phyloP scores from a whole-genome alignment of 2,329 filamentous ascomycete genomes.

The Neurospora sp. region DNA sequence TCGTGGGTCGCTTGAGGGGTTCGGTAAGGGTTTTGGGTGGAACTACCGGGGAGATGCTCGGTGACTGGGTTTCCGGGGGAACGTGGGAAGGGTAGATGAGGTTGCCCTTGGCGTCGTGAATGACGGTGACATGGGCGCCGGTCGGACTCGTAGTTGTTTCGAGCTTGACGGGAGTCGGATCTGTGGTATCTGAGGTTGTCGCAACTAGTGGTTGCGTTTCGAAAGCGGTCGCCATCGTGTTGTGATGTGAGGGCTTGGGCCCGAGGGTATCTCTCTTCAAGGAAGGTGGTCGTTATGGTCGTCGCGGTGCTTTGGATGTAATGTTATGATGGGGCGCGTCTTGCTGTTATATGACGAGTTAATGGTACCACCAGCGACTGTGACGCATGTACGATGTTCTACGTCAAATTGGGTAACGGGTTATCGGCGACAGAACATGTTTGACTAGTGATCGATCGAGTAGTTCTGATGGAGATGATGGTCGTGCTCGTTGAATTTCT shows the following conservation, averaged over 20 bases:
- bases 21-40: slow-evolving; percentile 1
- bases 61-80: slow-evolving; percentile 19
- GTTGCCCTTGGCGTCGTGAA: slow-evolving; percentile 22
- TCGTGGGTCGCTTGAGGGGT: neutral
- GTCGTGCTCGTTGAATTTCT: neutral
- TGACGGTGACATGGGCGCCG: slow-evolving; percentile 21
- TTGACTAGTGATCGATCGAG: neutral
- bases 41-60: slow-evolving; percentile 3
- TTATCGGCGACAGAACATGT: neutral
- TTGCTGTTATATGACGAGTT: neutral
- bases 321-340: neutral
- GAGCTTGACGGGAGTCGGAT: slow-evolving; percentile 14
- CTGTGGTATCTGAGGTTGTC: neutral
- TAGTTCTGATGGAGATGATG: neutral
- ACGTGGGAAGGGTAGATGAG: slow-evolving; percentile 24
- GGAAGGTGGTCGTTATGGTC: neutral
- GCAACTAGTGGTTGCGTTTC: neutral
- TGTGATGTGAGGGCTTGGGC: neutral
- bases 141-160: slow-evolving; percentile 16
- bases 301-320: neutral
- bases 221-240: neutral
- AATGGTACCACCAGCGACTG: neutral
- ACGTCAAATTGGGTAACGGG: neutral
- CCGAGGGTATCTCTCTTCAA: neutral
- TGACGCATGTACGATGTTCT: neutral